A percentile compares a stretch with the other conserved stretches of the same genome.
These are phyloP conservation scores for Pestalotiopsis sp. DNA, from an alignment of 2,329 filamentous ascomycete species.

Conservation along the genomic window DNA sequence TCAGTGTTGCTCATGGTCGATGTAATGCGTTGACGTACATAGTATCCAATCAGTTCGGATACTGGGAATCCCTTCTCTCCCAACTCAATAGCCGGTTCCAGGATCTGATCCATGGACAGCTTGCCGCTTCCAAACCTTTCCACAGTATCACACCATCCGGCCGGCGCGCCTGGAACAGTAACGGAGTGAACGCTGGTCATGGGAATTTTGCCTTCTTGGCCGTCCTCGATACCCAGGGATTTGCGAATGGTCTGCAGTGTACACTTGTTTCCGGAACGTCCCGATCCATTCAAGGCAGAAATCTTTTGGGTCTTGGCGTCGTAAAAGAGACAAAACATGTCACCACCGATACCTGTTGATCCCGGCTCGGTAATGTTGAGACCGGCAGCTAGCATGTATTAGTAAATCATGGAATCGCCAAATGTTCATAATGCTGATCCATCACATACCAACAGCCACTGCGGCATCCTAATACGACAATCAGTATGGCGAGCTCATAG, in stretches of 20 bases:
- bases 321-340: conserved; percentile 96
- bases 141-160: conserved; percentile 90
- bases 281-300: conserved; percentile 88
- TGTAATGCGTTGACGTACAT: conserved; percentile 52
- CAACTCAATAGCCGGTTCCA: conserved; percentile 81
- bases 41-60: conserved; percentile 72
- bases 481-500: conserved; percentile 5
- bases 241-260: conserved; percentile 72
- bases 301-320: conserved; percentile 81
- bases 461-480: conserved; percentile 72
- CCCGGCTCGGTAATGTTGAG: conserved; percentile 93
- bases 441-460: conserved; percentile 76
- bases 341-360: conserved; percentile 93
- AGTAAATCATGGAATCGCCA: not conserved
- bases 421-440: not conserved
- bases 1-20: not conserved
- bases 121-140: conserved; percentile 90
- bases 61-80: conserved; percentile 91
- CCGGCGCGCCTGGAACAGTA: conserved; percentile 87
- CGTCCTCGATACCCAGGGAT: conserved; percentile 67
- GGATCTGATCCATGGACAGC: conserved; percentile 73
- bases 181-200: conserved; percentile 77
- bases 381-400: conserved; percentile 68
- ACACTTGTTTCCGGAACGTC: conserved; percentile 72
- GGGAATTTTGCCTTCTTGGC: conserved; percentile 66